Evolutionary conservation across 306 rosid genomes (phyloP).

Genomic region (Herpetospermum pedunculosum): DNA sequence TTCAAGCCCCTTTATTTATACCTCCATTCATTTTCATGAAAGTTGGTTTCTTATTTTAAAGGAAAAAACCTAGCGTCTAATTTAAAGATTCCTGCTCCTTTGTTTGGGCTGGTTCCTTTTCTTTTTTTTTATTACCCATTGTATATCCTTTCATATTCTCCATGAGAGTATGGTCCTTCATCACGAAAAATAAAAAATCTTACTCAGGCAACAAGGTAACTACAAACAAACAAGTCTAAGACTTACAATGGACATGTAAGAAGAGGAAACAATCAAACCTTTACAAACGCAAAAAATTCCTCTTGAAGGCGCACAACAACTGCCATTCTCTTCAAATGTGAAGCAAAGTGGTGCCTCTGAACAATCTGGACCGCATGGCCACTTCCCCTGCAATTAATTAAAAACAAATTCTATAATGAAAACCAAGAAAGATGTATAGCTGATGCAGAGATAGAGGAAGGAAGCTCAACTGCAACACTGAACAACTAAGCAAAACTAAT

Average conservation of each 20-base stretch:
- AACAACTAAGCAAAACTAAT: not conserved
- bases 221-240: not conserved
- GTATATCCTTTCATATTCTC: not conserved
- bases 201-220: not conserved
- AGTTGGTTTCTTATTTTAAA: not conserved
- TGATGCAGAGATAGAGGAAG: not conserved
- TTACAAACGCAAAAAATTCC: constrained; percentile 80
- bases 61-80: not conserved
- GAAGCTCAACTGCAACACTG: not conserved
- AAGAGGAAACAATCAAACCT: constrained; percentile 37
- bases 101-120: not conserved
- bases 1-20: not conserved
- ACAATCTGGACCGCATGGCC: constrained; percentile 85
- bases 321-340: constrained; percentile 92
- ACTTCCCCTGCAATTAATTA: constrained; percentile 54
- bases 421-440: not conserved
- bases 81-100: not conserved
- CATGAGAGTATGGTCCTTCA: not conserved
- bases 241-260: not conserved
- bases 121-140: not conserved
- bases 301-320: constrained; percentile 92
- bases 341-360: constrained; percentile 95
- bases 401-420: not conserved
- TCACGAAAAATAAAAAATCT: not conserved
- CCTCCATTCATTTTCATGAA: not conserved